phyloP scores from a whole-genome alignment of 208 protist genomes.

The Blastocrithidia nonstop region DNA sequence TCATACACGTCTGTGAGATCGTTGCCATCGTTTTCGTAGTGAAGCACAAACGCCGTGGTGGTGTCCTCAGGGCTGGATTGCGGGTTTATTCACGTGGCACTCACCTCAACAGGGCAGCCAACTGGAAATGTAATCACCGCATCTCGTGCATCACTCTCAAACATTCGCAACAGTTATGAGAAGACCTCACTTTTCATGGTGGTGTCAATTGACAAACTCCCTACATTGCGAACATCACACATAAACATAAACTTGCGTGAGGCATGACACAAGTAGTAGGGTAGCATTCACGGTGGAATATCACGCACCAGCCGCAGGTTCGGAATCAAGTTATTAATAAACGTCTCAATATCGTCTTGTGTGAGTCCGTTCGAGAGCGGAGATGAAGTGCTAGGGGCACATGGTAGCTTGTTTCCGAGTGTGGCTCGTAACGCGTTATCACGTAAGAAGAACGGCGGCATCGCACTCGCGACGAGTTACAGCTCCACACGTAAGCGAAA shows the following conservation, averaged over 20 bases:
- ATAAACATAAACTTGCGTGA: conserved; percentile 89
- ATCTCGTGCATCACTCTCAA: conserved; percentile 68
- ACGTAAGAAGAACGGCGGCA: conserved; percentile 15
- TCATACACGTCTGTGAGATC: conserved; percentile 44
- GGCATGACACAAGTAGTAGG: conserved; percentile 84
- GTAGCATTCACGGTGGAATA: conserved; percentile 72
- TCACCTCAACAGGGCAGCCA: conserved; percentile 63
- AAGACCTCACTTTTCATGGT: conserved; percentile 82
- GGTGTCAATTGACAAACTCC: conserved; percentile 57
- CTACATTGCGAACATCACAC: conserved; percentile 64
- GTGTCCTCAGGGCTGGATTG: conserved; percentile 46
- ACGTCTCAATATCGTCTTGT: conserved; percentile 70
- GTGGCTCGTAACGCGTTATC: conserved; percentile 2
- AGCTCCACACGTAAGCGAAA: conserved; percentile 71
- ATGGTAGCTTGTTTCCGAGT: conserved; percentile 19
- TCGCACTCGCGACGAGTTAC: conserved; percentile 34
- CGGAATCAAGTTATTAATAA: conserved; percentile 50
- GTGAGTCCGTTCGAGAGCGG: conserved; percentile 69
- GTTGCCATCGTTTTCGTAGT: conserved; percentile 44
- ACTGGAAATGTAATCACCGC: conserved; percentile 44
- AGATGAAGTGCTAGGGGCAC: conserved; percentile 45
- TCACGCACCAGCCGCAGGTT: conserved; percentile 69
- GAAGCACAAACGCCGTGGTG: conserved; percentile 32
- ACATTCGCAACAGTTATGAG: conserved; percentile 80
- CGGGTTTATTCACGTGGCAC: conserved; percentile 13